phyloP scores from a whole-genome alignment of 1,284 basidiomycete genomes.

The Exsudoporus floridanus region DNA sequence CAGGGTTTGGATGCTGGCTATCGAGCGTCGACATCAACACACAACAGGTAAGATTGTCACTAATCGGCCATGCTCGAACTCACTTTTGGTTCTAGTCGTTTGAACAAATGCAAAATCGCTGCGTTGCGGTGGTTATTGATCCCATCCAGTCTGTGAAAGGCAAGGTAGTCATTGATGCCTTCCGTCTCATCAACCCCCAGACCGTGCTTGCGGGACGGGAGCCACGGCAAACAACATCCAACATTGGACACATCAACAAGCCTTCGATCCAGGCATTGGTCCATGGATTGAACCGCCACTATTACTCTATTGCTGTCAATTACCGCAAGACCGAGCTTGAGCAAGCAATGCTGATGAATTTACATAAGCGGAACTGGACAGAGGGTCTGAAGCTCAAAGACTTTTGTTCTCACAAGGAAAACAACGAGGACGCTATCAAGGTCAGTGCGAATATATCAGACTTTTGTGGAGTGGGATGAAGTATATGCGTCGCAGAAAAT shows the following conservation, averaged over 20 bases:
- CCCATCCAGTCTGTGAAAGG: conserved; percentile 99
- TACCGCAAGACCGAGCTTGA: conserved; percentile 97
- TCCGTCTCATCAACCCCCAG: conserved; percentile 91
- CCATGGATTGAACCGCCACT: conserved; percentile 94
- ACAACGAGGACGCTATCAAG: conserved; percentile 90
- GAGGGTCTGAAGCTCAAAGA: conserved; percentile 90
- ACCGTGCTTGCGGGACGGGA: conserved; percentile 88
- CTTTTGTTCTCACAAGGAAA: conserved; percentile 82
- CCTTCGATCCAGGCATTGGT: conserved; percentile 97
- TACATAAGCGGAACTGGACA: conserved; percentile 98
- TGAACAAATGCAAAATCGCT: conserved; percentile 91
- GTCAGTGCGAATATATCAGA: conserved; percentile 44
- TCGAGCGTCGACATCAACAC: conserved; percentile 99
- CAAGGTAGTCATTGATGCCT: conserved; percentile 99
- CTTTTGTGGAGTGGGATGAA: conserved; percentile 11
- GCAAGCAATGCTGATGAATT: conserved; percentile 97
- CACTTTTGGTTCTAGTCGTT: conserved; percentile 70
- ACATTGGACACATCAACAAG: conserved; percentile 98
- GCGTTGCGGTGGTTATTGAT: conserved; percentile 97
- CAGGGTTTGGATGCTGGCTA: conserved; percentile 99
- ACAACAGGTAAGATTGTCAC: conserved; percentile 70
- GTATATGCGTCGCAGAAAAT: conserved; percentile 63
- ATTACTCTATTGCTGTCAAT: conserved; percentile 95
- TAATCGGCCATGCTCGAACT: conserved; percentile 8
- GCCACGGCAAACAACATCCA: conserved; percentile 95